Conservation (phyloP, 2,329 filamentous ascomycete genomes). For the Cordyceps tenuipes region DNA sequence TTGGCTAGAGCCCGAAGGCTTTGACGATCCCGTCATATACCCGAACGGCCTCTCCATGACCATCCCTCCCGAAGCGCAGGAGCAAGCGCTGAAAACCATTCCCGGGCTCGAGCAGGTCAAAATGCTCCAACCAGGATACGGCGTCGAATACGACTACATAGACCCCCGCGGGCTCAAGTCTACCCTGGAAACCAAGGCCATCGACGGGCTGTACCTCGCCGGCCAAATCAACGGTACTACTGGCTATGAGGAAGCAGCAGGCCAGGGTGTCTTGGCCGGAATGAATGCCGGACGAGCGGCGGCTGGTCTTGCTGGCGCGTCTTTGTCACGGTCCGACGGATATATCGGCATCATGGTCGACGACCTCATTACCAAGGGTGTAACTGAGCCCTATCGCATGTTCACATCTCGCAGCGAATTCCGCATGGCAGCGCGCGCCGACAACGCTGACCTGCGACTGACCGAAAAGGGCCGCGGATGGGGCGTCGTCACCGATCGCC, state of each 20-base stretch:
- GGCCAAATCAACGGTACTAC: slow-evolving; percentile 98
- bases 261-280: slow-evolving; percentile 84
- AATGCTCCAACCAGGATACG: slow-evolving; percentile 94
- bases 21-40: slow-evolving; percentile 82
- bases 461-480: slow-evolving; percentile 68
- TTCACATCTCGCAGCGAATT: slow-evolving; percentile 96
- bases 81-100: slow-evolving; percentile 76
- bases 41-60: slow-evolving; percentile 98
- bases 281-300: slow-evolving; percentile 87
- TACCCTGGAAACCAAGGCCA: slow-evolving; percentile 91
- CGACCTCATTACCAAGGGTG: slow-evolving; percentile 91
- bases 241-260: slow-evolving; percentile 94
- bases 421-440: slow-evolving; percentile 81
- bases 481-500: slow-evolving; percentile 68
- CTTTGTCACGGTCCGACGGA: slow-evolving; percentile 72
- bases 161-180: slow-evolving; percentile 80
- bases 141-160: slow-evolving; percentile 97
- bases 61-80: slow-evolving; percentile 79
- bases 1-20: slow-evolving; percentile 96
- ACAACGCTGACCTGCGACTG: slow-evolving; percentile 86
- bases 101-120: slow-evolving; percentile 78
- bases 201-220: slow-evolving; percentile 79
- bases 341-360: slow-evolving; percentile 99
- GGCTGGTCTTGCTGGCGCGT: slow-evolving; percentile 54
- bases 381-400: slow-evolving; percentile 96